phyloP scores from a whole-genome alignment of 352 stramenopile species.

The Halophytophthora batemanensis region DNA sequence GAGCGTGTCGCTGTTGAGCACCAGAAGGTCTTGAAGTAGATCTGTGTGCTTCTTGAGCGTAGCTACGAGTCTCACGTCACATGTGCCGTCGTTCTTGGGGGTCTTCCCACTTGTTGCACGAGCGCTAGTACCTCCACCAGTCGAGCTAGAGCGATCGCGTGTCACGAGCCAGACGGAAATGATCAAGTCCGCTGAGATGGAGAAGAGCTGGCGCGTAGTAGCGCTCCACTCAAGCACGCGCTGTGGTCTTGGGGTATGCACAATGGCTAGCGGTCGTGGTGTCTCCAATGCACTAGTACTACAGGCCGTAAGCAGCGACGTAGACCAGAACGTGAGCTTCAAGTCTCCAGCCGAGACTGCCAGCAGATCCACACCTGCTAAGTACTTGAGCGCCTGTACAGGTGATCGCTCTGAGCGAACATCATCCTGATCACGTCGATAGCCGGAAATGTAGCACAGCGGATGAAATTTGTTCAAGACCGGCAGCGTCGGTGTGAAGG shows the following conservation, averaged over 20 bases:
- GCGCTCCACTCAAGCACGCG: constrained; percentile 73
- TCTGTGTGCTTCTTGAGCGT: constrained; percentile 70
- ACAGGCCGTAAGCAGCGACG: constrained; percentile 53
- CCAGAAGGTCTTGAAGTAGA: constrained; percentile 64
- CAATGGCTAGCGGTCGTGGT: constrained; percentile 53
- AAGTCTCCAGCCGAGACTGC: constrained; percentile 70
- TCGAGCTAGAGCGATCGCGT: constrained; percentile 23
- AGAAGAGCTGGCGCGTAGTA: constrained; percentile 49
- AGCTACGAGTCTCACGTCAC: constrained; percentile 47
- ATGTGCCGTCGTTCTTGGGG: constrained; percentile 32
- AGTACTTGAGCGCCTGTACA: constrained; percentile 70
- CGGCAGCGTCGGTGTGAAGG: constrained; percentile 40
- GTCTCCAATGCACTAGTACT: constrained; percentile 64
- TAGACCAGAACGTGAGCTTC: constrained; percentile 77
- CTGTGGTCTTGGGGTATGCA: constrained; percentile 63
- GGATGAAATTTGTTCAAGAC: constrained; percentile 75
- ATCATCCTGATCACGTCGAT: constrained; percentile 74
- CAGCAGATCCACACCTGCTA: constrained; percentile 55
- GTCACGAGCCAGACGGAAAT: constrained; percentile 65
- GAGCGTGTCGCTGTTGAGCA: constrained; percentile 68
- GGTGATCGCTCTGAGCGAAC: constrained; percentile 71
- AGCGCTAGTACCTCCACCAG: constrained; percentile 13
- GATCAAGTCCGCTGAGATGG: constrained; percentile 65
- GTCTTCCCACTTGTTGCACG: constrained; percentile 13
- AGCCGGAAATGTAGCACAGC: constrained; percentile 61